Evolutionary conservation across 2,329 filamentous ascomycete species (phyloP).

Genomic region (Fusarium xylarioides): DNA sequence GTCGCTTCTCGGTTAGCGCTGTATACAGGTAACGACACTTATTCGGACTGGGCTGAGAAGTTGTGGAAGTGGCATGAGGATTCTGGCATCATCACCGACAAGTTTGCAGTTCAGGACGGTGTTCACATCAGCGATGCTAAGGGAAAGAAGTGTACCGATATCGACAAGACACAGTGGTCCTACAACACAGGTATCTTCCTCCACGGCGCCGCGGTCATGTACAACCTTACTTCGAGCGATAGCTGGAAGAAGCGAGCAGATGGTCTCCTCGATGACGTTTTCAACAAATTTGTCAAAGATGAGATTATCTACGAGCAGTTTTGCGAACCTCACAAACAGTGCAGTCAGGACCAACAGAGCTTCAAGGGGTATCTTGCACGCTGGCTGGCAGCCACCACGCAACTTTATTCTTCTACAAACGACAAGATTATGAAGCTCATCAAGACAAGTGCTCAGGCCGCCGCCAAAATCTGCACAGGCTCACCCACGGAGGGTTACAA

Average conservation of each 20-base stretch:
- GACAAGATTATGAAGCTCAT: constrained; percentile 62
- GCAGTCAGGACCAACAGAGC: constrained; percentile 75
- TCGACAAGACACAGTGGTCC: constrained; percentile 71
- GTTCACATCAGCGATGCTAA: constrained; percentile 49
- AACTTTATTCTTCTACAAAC: constrained; percentile 63
- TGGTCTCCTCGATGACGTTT: constrained; percentile 63
- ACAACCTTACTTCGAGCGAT: constrained; percentile 63
- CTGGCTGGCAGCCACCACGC: constrained; percentile 67
- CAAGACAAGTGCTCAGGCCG: constrained; percentile 59
- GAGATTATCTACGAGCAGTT: constrained; percentile 70
- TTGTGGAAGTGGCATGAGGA: constrained; percentile 72
- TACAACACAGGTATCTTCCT: constrained; percentile 76
- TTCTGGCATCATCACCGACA: constrained; percentile 64
- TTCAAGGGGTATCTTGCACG: constrained; percentile 81
- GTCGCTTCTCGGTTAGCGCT: constrained; percentile 75
- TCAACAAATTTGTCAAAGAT: constrained; percentile 62
- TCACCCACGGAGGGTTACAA: constrained; percentile 52
- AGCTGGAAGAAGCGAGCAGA: constrained; percentile 67
- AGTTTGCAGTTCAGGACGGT: constrained; percentile 65
- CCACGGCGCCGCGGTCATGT: constrained; percentile 68
- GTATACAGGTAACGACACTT: constrained; percentile 83
- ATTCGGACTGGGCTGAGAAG: constrained; percentile 77
- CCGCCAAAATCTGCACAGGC: constrained; percentile 62
- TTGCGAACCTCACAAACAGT: constrained; percentile 69
- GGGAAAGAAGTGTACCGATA: constrained; percentile 61